Conservation (phyloP, 257 asterid genomes). For the Solanum sitiens region DNA sequence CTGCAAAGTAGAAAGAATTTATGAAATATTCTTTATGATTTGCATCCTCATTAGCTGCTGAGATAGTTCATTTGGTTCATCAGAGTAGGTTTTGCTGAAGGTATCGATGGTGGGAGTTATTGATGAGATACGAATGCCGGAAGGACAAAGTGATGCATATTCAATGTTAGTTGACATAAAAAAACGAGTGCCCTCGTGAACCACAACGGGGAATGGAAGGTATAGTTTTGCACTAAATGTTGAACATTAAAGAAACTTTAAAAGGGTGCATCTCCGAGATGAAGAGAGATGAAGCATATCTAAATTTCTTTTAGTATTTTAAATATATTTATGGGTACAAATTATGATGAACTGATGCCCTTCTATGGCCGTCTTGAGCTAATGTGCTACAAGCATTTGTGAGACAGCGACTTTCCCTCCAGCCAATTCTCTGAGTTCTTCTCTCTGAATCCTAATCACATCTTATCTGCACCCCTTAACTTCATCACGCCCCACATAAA, state of each 20-base stretch:
- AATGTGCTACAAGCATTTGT: constrained; percentile 85
- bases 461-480: constrained; percentile 23
- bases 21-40: neutral
- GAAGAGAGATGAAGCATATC: neutral
- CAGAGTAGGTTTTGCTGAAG: constrained; percentile 76
- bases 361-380: constrained; percentile 62
- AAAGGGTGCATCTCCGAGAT: neutral
- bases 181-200: constrained; percentile 75
- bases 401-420: constrained; percentile 67
- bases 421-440: constrained; percentile 59
- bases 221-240: constrained; percentile 2
- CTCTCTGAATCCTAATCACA: constrained; percentile 50
- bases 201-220: constrained; percentile 91
- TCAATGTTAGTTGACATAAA: constrained; percentile 72
- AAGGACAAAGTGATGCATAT: constrained; percentile 29
- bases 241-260: neutral
- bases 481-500: neutral
- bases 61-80: constrained; percentile 9
- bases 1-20: neutral
- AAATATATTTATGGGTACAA: neutral
- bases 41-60: neutral
- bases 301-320: neutral
- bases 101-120: constrained; percentile 86
- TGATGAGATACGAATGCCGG: constrained; percentile 76
- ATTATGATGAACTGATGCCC: neutral